Evolutionary conservation across 345 rosid species (phyloP).

Genomic region (Gossypium herbaceum): DNA sequence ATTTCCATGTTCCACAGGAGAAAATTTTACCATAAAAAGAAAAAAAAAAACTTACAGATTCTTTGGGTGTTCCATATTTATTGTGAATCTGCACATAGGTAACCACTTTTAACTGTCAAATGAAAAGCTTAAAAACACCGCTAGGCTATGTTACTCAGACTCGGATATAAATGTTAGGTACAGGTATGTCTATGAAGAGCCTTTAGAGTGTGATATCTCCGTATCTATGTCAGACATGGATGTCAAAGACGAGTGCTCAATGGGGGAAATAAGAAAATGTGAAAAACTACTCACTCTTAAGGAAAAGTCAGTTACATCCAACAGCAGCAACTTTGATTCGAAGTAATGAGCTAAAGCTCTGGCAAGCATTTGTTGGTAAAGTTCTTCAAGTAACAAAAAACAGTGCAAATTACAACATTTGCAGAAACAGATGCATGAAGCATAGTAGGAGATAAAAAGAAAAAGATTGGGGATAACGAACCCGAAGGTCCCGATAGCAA

Average conservation of each 20-base stretch:
- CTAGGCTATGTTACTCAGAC: background rate
- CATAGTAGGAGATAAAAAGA: background rate
- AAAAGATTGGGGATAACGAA: background rate
- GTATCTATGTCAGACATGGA: no score
- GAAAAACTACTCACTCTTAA: conserved; percentile 46
- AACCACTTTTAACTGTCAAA: background rate
- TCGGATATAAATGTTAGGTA: background rate
- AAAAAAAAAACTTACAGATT: background rate
- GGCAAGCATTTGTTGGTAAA: conserved; percentile 97
- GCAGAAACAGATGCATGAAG: background rate
- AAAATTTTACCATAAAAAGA: background rate
- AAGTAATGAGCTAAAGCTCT: conserved; percentile 93
- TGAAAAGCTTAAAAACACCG: background rate
- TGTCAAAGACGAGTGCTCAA: no score
- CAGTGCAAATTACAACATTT: background rate
- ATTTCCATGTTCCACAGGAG: background rate
- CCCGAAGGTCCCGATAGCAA: conserved; percentile 98
- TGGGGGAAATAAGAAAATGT: background rate
- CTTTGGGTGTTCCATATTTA: background rate
- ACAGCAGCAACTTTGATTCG: conserved; percentile 79
- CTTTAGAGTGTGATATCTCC: background rate
- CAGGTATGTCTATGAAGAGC: background rate
- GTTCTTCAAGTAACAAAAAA: conserved; percentile 33
- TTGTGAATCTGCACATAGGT: conserved; percentile 41
- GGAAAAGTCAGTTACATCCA: conserved; percentile 83